Evolutionary conservation across 2,329 filamentous ascomycete genomes (phyloP).

Genomic region (Furcasterigmium sp.): DNA sequence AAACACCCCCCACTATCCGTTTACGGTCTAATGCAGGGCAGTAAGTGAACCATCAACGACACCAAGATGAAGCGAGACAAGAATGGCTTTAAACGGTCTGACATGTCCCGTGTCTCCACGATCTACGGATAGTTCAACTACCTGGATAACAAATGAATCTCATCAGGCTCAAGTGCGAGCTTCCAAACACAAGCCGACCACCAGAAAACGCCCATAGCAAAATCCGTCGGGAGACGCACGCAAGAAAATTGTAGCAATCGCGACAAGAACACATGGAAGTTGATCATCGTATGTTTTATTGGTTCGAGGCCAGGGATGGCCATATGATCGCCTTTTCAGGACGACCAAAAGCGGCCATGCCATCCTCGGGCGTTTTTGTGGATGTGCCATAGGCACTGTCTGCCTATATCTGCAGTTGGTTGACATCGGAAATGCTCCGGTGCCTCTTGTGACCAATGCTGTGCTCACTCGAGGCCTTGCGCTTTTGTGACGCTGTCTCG

Average conservation of each 20-base stretch:
- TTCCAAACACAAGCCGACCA: no score
- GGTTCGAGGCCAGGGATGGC: slow-evolving; percentile 38
- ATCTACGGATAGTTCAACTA: no score
- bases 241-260: slow-evolving; percentile 5
- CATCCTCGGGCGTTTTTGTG: slow-evolving; percentile 40
- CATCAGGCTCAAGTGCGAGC: no score
- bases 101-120: no score
- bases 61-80: no score
- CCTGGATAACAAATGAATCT: no score
- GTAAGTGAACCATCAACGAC: no score
- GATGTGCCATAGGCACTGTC: slow-evolving; percentile 4
- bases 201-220: no score
- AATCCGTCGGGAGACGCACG: no score
- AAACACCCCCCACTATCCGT: no score
- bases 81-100: no score
- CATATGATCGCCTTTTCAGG: slow-evolving; percentile 9
- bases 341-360: slow-evolving; percentile 24
- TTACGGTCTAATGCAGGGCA: no score
- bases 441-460: slow-evolving; percentile 47
- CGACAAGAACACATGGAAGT: slow-evolving; percentile 14
- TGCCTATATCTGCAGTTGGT: slow-evolving; percentile 35
- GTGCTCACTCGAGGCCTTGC: slow-evolving; percentile 45
- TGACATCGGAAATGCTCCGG: slow-evolving; percentile 54
- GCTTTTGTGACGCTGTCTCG: slow-evolving; percentile 43
- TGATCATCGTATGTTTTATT: not conserved